Evolutionary conservation across 139 green algal species (phyloP), one percentile per base, ranked within the genome.

Genomic region (Chlamydomonas asymmetrica): DNA sequence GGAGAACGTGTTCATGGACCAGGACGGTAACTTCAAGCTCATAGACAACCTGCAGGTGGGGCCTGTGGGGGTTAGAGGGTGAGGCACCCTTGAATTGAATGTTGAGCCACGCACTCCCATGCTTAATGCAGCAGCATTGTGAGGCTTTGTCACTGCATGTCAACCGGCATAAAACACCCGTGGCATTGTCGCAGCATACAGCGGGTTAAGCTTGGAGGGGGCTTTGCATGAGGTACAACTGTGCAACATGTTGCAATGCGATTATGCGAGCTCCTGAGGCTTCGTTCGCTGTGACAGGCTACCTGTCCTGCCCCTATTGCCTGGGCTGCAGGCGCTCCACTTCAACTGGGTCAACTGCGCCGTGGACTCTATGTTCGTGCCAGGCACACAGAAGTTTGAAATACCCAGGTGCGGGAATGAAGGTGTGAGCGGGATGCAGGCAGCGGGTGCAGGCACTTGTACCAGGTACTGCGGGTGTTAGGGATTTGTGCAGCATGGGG

Each of bases 41-140:
- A 92, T 93, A 23, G 88, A 93, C 79, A 90, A 91, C 76, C 81
- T 88, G 35, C 63, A 88, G 32, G 65, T 77, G 43, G 29, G 67
- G 41, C 22, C 43, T 18, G 22, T n/a, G 16, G 16, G 48, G 48
- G 6, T 35, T 80, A 56, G n/a, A 56, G 57, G 25, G 23, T 35
- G 57, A 49, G 61, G 16, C 10, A 25, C 16, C 32, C 16, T 18
- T 43, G 35, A 43, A 48, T 49, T 9, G 8, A 35, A 48, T 13
- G 29, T 8, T 27, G 13, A 23, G 31, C 16, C 35, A 25, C 29
- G 25, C 8, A 68, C 8, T 23, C 56, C 20, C 56, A 35, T 56
- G 48, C 18, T 56, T 56, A 13, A n/a, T n/a, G n/a, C n/a, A n/a
- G n/a, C 48, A 16, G 48, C 48, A 56, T 20, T 56, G 48, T 20